phyloP scores from a whole-genome alignment of 768 basidiomycete genomes.

The Coprinopsis sp. region DNA sequence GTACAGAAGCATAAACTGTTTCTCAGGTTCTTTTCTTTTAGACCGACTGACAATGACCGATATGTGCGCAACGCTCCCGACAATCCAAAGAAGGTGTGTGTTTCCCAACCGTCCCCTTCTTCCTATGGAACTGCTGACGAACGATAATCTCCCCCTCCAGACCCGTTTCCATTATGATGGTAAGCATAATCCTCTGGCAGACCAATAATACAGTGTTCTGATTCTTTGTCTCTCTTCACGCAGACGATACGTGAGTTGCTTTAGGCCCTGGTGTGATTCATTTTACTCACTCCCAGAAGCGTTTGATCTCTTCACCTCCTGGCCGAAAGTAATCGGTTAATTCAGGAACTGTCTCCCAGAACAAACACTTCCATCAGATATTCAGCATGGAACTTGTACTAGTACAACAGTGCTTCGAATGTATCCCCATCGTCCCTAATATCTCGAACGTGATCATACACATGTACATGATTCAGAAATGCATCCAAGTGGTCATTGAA shows the following conservation, averaged over 20 bases:
- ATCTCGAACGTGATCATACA: too few relatives aligned
- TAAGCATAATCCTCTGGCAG: constrained; percentile 26
- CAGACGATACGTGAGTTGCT: constrained; percentile 65
- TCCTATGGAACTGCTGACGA: neutral
- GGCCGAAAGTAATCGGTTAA: too few relatives aligned
- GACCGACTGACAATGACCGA: constrained; percentile 79
- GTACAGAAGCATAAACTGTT: constrained; percentile 5
- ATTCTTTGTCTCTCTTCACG: constrained; percentile 13
- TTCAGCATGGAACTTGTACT: too few relatives aligned
- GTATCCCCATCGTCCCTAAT: too few relatives aligned
- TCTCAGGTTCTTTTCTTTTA: constrained; percentile 23
- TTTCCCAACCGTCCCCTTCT: constrained; percentile 2
- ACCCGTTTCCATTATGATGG: constrained; percentile 82
- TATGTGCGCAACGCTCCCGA: constrained; percentile 76
- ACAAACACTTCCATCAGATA: too few relatives aligned
- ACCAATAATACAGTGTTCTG: constrained; percentile 14
- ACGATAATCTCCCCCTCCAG: constrained; percentile 29
- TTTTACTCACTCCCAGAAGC: too few relatives aligned
- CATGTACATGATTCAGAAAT: too few relatives aligned
- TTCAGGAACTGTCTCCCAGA: too few relatives aligned
- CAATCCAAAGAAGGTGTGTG: constrained; percentile 78
- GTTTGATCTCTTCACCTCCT: too few relatives aligned
- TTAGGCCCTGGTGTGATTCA: too few relatives aligned
- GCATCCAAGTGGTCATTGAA: too few relatives aligned
- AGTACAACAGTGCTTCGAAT: too few relatives aligned